Percentiles rank a stretch among this genome's conserved stretches.
Conservation (phyloP, 805 yeast genomes). For the Clavispora santaluciae region DNA sequence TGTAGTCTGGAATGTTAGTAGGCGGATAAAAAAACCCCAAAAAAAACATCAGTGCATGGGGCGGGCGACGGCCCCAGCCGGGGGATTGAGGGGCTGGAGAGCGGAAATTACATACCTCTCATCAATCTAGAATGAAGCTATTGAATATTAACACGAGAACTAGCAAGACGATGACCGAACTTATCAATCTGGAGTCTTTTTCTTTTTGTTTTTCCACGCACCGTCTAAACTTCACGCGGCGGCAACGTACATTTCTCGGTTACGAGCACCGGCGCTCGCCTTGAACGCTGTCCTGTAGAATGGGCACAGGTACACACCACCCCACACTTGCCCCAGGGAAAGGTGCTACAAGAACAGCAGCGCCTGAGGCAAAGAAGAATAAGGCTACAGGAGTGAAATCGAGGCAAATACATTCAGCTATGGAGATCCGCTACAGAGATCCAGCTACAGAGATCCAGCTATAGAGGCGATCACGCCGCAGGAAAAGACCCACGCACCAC, state of each 20-base stretch:
- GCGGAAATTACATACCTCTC: constrained; percentile 12
- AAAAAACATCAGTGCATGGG: too few relatives aligned
- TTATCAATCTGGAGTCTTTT: background rate
- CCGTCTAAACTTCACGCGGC: background rate
- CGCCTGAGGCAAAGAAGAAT: too few relatives aligned
- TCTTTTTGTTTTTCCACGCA: constrained; percentile 5
- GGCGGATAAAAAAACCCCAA: background rate
- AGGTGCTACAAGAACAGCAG: too few relatives aligned
- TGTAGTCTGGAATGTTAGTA: constrained; percentile 53
- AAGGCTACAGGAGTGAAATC: too few relatives aligned
- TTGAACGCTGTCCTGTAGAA: too few relatives aligned
- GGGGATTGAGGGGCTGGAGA: too few relatives aligned
- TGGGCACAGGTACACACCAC: too few relatives aligned
- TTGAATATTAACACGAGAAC: background rate
- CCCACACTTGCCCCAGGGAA: too few relatives aligned
- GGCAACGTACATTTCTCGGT: background rate
- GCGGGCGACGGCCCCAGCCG: too few relatives aligned
- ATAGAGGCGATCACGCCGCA: background rate
- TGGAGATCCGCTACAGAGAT: background rate
- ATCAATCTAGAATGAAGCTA: constrained; percentile 1
- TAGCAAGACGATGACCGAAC: background rate
- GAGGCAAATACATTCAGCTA: too few relatives aligned
- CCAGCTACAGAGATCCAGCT: background rate
- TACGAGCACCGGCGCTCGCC: background rate
- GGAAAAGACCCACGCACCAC: too few relatives aligned